A percentile compares a stretch with the other conserved stretches of the same genome.
These are phyloP conservation scores for Narthecium ossifragum DNA, from an alignment of 106 monocot genomes.

Conservation along the genomic window DNA sequence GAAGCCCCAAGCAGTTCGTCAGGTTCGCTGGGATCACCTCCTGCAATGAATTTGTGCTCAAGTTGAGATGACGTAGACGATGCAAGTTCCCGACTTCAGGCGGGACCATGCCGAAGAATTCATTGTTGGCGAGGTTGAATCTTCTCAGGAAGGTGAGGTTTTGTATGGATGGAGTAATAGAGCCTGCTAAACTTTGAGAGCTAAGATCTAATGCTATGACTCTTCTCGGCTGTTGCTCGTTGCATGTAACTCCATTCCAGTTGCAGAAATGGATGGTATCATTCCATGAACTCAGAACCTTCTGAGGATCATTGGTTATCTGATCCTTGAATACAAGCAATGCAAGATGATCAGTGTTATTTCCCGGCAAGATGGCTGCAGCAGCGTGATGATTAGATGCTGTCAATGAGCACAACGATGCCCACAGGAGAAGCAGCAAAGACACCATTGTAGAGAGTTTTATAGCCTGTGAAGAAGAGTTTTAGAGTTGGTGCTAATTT, in stretches of 20 bases:
- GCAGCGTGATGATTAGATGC: too few species aligned
- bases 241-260: background rate
- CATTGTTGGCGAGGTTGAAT: background rate
- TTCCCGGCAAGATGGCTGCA: background rate
- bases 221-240: background rate
- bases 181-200: background rate
- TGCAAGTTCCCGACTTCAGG: background rate
- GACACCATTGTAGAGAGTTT: too few species aligned
- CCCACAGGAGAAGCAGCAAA: too few species aligned
- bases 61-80: background rate
- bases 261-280: conserved; percentile 2
- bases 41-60: background rate
- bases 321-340: background rate
- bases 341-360: background rate
- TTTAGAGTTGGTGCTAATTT: too few species aligned
- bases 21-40: background rate
- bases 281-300: conserved; percentile 1
- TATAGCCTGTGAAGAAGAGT: too few species aligned
- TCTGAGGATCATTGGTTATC: background rate
- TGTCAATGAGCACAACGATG: too few species aligned
- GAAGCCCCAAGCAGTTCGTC: background rate
- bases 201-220: background rate
- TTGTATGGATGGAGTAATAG: conserved; percentile 6
- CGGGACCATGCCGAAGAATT: background rate
- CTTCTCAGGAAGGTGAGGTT: background rate